Percentiles rank a stretch among this genome's conserved stretches.
Evolutionary conservation across 2,329 filamentous ascomycete genomes (phyloP).

Genomic region (Penicillium janthinellum): DNA sequence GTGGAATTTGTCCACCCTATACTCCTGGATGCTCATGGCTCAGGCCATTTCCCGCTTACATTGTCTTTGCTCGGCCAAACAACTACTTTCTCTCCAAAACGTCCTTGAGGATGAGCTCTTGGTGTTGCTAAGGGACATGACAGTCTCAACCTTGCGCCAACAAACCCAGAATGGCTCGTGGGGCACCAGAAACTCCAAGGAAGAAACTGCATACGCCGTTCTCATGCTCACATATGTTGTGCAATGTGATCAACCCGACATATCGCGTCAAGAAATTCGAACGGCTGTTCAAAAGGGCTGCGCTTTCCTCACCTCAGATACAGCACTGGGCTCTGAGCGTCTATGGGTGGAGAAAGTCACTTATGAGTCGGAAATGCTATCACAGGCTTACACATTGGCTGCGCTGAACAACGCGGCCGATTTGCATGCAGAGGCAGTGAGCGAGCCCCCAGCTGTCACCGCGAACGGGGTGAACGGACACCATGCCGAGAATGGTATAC

Average conservation of each 20-base stretch:
- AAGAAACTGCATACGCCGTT: slow-evolving; percentile 25
- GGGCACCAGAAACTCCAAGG: slow-evolving; percentile 14
- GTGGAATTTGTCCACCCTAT: slow-evolving; percentile 26
- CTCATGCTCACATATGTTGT: slow-evolving; percentile 16
- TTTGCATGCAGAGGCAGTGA: background rate
- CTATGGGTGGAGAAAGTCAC: slow-evolving; percentile 30
- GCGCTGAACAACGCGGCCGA: slow-evolving; percentile 19
- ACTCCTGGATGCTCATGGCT: slow-evolving; percentile 23
- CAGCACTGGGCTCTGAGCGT: slow-evolving; percentile 10
- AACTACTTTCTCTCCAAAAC: background rate
- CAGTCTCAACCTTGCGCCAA: slow-evolving; percentile 1
- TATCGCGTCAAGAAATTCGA: background rate
- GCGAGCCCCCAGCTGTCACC: background rate
- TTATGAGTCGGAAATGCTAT: slow-evolving; percentile 23
- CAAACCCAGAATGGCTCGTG: slow-evolving; percentile 21
- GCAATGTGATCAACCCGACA: background rate
- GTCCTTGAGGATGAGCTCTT: background rate
- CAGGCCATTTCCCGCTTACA: slow-evolving; percentile 7
- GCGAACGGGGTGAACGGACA: background rate
- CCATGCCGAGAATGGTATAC: background rate
- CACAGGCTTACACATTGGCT: slow-evolving; percentile 32
- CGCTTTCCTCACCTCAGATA: background rate
- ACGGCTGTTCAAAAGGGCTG: background rate
- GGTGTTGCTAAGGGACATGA: background rate
- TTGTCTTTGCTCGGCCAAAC: slow-evolving; percentile 1